These are phyloP conservation scores for Canavalia ensiformis DNA, from an alignment of 306 rosid species.

Conservation along the genomic window DNA sequence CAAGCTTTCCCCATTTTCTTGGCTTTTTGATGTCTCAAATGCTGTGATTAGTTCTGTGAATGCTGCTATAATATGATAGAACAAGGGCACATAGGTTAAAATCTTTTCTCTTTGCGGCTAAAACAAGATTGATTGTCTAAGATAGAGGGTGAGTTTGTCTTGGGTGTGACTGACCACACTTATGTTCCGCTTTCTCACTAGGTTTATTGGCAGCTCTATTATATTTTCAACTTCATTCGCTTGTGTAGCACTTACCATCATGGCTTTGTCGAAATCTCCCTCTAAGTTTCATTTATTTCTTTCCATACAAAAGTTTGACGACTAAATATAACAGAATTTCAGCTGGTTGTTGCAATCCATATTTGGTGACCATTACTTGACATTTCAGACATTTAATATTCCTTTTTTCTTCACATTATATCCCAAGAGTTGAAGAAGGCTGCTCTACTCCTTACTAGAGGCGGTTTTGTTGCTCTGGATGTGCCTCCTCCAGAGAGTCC, in stretches of 20 bases:
- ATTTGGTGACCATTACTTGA: not conserved
- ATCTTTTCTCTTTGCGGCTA: slow-evolving; percentile 40
- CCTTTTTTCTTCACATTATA: slow-evolving; percentile 55
- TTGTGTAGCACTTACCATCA: not conserved
- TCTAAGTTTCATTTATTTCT: not conserved
- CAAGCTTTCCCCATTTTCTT: not conserved
- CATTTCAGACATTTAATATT: slow-evolving; percentile 14
- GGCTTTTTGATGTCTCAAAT: not conserved
- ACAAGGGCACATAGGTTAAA: slow-evolving; percentile 25
- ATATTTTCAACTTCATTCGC: slow-evolving; percentile 14
- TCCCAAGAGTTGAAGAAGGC: slow-evolving; percentile 57
- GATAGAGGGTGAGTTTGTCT: slow-evolving; percentile 50
- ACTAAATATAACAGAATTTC: not conserved
- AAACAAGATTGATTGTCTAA: slow-evolving; percentile 38
- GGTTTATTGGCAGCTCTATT: slow-evolving; percentile 79
- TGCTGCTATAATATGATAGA: slow-evolving; percentile 41
- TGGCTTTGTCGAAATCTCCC: not conserved
- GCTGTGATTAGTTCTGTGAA: slow-evolving; percentile 22
- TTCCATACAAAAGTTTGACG: not conserved
- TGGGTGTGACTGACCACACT: slow-evolving; percentile 60
- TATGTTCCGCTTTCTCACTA: slow-evolving; percentile 70
- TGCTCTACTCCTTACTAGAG: slow-evolving; percentile 56
- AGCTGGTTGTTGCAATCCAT: slow-evolving; percentile 19
- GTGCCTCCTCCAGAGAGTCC: slow-evolving; percentile 74
- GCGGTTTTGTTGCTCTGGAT: slow-evolving; percentile 63